These are phyloP conservation scores for Neopestalotiopsis rosae DNA, from an alignment of 2,329 filamentous ascomycete genomes.

Conservation along the genomic window DNA sequence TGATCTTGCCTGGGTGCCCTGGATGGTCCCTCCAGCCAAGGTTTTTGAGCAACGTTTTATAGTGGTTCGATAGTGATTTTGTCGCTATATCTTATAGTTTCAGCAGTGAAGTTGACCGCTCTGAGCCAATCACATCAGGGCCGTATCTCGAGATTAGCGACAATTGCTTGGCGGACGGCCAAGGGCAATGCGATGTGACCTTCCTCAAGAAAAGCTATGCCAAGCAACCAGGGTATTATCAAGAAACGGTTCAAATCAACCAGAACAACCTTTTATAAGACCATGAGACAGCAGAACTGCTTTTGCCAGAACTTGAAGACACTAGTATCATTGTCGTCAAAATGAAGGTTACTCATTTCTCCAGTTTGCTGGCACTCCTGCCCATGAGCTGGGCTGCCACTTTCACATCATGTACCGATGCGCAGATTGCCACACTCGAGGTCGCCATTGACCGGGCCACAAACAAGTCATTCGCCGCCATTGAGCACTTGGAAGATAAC, in stretches of 20 bases:
- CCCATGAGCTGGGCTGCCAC: constrained; percentile 4
- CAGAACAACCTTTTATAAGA: not conserved
- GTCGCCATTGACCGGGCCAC: constrained; percentile 13
- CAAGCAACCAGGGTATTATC: not conserved
- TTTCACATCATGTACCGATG: not conserved
- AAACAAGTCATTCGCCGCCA: constrained; percentile 5
- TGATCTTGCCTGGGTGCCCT: too few species aligned
- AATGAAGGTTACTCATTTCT: not conserved
- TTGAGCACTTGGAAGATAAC: constrained; percentile 13
- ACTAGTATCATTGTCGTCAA: not conserved
- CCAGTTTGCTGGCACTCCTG: not conserved
- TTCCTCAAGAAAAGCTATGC: not conserved
- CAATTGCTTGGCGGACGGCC: not conserved
- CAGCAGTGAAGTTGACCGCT: too few species aligned
- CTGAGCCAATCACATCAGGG: not conserved
- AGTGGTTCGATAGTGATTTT: too few species aligned
- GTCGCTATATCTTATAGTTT: too few species aligned
- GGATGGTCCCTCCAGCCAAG: too few species aligned
- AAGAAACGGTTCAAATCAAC: not conserved
- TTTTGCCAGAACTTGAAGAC: not conserved
- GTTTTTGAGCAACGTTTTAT: too few species aligned
- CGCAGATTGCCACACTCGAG: constrained; percentile 13
- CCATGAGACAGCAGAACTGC: not conserved
- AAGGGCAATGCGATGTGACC: not conserved
- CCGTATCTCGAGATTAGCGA: not conserved